Percentiles rank a stretch among this genome's conserved stretches.
Conservation (phyloP, 208 protist genomes). For the Acanthamoeba sp. region DNA sequence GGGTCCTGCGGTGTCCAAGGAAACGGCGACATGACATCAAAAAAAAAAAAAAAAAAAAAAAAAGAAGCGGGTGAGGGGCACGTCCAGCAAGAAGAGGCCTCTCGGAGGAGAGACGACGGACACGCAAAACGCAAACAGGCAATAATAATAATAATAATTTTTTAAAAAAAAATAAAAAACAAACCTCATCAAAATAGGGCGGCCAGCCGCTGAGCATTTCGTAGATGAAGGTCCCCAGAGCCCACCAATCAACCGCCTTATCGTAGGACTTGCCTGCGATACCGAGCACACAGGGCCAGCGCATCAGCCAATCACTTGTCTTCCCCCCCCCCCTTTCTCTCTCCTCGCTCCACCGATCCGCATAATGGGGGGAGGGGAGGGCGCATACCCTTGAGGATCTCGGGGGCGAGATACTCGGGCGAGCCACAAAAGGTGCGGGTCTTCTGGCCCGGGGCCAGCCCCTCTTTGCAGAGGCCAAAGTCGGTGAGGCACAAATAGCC, state of each 20-base stretch:
- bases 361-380: too few species aligned
- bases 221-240: constrained; percentile 84
- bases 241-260: constrained; percentile 89
- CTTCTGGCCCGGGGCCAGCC: constrained; percentile 61
- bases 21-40: too few species aligned
- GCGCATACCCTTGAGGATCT: constrained; percentile 65
- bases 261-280: constrained; percentile 79
- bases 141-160: too few species aligned
- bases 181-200: constrained; percentile 35
- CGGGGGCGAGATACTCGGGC: constrained; percentile 83
- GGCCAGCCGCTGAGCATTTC: constrained; percentile 83
- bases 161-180: not conserved
- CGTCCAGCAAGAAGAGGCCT: too few species aligned
- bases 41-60: not conserved
- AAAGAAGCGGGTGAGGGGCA: not conserved
- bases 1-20: too few species aligned
- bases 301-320: constrained; percentile 69
- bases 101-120: too few species aligned
- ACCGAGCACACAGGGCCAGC: too few species aligned
- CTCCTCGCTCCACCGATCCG: too few species aligned
- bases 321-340: too few species aligned
- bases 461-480: constrained; percentile 86
- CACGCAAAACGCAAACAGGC: too few species aligned
- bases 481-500: constrained; percentile 82
- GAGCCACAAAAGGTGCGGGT: constrained; percentile 87